Percentiles rank a stretch among this genome's conserved stretches.
These are phyloP conservation scores for Linanthus parryae DNA, from an alignment of 148 eudicot species.

Conservation along the genomic window DNA sequence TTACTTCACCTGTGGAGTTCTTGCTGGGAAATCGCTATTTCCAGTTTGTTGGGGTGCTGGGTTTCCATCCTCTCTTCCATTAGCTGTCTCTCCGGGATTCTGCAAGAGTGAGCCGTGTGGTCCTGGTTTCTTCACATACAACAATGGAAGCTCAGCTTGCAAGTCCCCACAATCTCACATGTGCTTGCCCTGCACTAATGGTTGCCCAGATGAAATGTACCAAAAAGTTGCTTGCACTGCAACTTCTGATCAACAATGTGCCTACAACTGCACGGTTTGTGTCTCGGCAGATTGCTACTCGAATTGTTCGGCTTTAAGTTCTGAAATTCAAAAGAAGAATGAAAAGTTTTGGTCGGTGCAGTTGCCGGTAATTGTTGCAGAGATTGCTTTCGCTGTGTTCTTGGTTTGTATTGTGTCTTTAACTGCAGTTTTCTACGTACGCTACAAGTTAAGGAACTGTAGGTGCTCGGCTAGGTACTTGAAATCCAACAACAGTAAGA, in stretches of 20 bases:
- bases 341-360: conserved; percentile 70
- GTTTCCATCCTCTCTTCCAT: conserved; percentile 58
- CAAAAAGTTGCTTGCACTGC: conserved; percentile 33
- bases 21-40: conserved; percentile 33
- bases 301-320: conserved; percentile 41
- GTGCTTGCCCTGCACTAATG: conserved; percentile 61
- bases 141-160: conserved; percentile 42
- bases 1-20: conserved; percentile 82
- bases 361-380: conserved; percentile 61
- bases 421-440: conserved; percentile 50
- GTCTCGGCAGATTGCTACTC: conserved; percentile 42
- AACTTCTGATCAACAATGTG: conserved; percentile 41
- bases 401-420: conserved; percentile 45
- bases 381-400: conserved; percentile 58
- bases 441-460: conserved; percentile 69
- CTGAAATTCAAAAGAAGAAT: conserved; percentile 20
- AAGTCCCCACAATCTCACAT: conserved; percentile 39
- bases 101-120: conserved; percentile 49
- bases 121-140: conserved; percentile 44
- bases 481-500: conserved; percentile 27
- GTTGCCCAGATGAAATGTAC: conserved; percentile 62
- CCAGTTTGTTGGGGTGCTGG: conserved; percentile 85
- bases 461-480: conserved; percentile 36
- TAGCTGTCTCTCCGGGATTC: conserved; percentile 60
- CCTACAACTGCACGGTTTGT: conserved; percentile 60